Percentiles rank a stretch among this genome's conserved stretches.
Conservation (phyloP, 2,329 filamentous ascomycete genomes). For the Colletotrichum shisoi region DNA sequence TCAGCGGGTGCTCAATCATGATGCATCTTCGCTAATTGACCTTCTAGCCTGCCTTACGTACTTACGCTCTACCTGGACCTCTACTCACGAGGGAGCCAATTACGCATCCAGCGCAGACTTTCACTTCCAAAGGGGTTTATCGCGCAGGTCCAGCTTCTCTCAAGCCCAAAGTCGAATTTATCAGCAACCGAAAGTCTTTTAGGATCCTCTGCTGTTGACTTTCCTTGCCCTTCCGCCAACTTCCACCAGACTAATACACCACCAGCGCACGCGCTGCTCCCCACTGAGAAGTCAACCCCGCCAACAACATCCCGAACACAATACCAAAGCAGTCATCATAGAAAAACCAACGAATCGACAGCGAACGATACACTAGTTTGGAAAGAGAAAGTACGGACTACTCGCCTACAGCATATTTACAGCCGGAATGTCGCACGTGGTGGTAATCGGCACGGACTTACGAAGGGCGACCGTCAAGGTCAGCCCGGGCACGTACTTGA, state of each 20-base stretch:
- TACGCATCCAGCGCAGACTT: neutral
- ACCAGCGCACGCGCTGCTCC: conserved; percentile 16
- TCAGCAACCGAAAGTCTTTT: neutral
- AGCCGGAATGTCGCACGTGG: conserved; percentile 78
- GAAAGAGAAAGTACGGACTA: too few relatives aligned
- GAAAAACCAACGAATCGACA: neutral
- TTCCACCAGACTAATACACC: conserved; percentile 28
- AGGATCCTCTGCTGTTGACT: neutral
- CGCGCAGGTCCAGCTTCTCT: neutral
- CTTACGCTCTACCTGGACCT: neutral
- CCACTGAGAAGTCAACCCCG: conserved; percentile 32
- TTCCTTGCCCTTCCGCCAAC: conserved; percentile 25
- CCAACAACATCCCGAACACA: conserved; percentile 22
- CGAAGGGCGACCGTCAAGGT: conserved; percentile 84
- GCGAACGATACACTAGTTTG: neutral
- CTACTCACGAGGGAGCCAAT: neutral
- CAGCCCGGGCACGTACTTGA: conserved; percentile 78
- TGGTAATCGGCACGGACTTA: conserved; percentile 82
- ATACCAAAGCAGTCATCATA: neutral
- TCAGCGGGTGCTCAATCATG: conserved; percentile 25
- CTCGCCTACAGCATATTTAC: neutral
- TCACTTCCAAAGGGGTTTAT: neutral
- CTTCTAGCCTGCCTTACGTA: conserved; percentile 40
- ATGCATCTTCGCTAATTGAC: conserved; percentile 38
- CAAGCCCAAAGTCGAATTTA: neutral